Base-by-base conservation (phyloP, 2,329 filamentous ascomycete species). In the Davidsoniella virescens region DNA sequence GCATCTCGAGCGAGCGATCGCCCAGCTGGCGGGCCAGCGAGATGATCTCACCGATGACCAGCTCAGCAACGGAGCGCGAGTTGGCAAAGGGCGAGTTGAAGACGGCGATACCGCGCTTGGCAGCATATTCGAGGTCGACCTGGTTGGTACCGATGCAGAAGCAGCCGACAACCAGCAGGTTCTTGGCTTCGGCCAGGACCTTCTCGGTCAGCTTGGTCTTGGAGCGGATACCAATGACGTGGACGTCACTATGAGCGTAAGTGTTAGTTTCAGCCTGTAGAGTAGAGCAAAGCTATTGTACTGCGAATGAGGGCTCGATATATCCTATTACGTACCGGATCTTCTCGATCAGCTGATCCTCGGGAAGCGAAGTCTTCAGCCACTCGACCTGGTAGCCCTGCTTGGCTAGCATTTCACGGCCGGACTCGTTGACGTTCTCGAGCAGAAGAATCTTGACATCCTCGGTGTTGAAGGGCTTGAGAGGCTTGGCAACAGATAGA, bases 81-180 rank as follows among this genome's bases (percentile, higher is more conserved):
- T 98, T 98, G 68, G 85, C 88, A 68, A 98, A 98, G 1, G 92
- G 92, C 43, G 92, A 96, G 70, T 98, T 98, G 78, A 98, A 98
- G 56, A 98, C 92, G 36, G 88, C 87, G 63, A 96, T 94, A 57
- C 92, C 87, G 62, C 84, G 78, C 57, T 75, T 73, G 44, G 87
- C 87, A 26, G 87, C 87, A 62, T 79, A 90, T 54, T 86, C 76
- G 54, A 94, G 78, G 63, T 94, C 82, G 56, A 94, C 87, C 65
- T 94, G 87, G 69, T 94, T 96, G 52, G 92, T 98, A 57, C 92
- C 92, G 60, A 98, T 98, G 66, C 92, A 98, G 75, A 98, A 98
- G 70, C 92, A 98, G 54, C 92, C 92, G 59, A 96, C 79, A 55
- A 95, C 92, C 53, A 96, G 83, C 49, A 98, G 75, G 64, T 95